These are phyloP conservation scores for Eucalyptus urophylla DNA, from an alignment of 345 rosid species.

Conservation along the genomic window DNA sequence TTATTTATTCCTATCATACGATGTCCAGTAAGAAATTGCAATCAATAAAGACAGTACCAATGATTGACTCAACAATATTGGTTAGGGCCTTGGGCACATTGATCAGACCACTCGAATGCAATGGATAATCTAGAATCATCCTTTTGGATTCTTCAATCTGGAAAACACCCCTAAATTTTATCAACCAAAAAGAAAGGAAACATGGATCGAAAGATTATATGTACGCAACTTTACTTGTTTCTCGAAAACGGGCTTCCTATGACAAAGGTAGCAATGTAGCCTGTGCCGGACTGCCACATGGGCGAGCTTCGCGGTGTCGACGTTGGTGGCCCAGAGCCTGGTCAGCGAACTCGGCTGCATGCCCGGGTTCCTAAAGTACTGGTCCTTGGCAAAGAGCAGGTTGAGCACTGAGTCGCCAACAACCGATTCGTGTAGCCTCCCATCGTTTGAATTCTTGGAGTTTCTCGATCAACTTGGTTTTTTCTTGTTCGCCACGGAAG, in stretches of 20 bases:
- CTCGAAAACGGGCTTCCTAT: no score
- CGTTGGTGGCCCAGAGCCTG: no score
- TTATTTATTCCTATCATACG: constrained; percentile 29
- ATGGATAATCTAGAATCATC: constrained; percentile 23
- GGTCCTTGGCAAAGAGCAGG: accelerated
- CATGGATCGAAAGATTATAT: no score
- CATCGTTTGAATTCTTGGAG: no score
- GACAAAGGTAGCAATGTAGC: accelerated
- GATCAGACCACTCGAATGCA: constrained; percentile 44
- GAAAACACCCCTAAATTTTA: no score
- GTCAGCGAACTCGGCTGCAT: accelerated
- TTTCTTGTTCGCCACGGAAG: no score
- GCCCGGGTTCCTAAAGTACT: no score
- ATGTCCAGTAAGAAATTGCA: constrained; percentile 11
- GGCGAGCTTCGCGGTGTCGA: accelerated
- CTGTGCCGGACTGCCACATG: no score
- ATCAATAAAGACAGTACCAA: constrained; percentile 42
- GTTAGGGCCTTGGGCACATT: constrained; percentile 44
- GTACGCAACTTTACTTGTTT: accelerated
- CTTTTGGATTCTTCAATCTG: constrained; percentile 29
- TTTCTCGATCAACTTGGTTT: no score
- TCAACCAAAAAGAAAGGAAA: no score
- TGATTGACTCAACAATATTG: constrained; percentile 40
- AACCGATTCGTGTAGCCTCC: no score
- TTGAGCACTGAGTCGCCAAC: no score